Percentiles rank a stretch among this genome's conserved stretches.
These are phyloP conservation scores for Fonsecaea pedrosoi DNA, from an alignment of 2,329 filamentous ascomycete genomes.

Conservation along the genomic window DNA sequence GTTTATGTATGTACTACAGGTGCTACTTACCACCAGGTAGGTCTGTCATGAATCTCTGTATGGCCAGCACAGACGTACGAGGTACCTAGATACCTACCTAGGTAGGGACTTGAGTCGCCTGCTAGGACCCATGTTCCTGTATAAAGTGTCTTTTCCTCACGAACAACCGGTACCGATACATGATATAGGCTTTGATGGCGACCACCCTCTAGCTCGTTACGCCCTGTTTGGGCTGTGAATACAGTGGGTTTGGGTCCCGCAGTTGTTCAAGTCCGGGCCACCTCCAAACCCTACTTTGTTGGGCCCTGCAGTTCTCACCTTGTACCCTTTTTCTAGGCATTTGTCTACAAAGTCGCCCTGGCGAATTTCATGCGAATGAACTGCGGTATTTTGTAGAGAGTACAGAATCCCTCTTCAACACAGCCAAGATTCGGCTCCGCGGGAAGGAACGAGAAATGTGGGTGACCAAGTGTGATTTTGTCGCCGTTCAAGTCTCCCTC, in stretches of 20 bases:
- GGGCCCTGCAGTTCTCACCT: too few species aligned
- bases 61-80: background rate
- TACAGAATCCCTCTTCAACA: background rate
- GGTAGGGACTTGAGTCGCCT: background rate
- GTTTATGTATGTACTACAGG: background rate
- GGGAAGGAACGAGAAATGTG: constrained; percentile 1
- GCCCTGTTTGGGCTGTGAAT: background rate
- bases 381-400: background rate
- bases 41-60: background rate
- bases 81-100: background rate
- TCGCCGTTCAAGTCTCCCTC: background rate
- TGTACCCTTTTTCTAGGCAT: background rate
- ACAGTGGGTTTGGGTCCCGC: constrained; percentile 2
- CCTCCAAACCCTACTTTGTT: background rate
- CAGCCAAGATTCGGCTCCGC: background rate
- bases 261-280: background rate
- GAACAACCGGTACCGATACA: background rate
- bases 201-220: background rate
- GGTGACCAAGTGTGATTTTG: background rate
- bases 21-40: background rate
- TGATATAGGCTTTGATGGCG: background rate
- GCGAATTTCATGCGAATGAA: background rate
- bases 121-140: background rate
- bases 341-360: background rate
- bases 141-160: background rate